Evolutionary conservation across 331 rosid genomes (phyloP).

Genomic region (Erythrophleum ivorense): DNA sequence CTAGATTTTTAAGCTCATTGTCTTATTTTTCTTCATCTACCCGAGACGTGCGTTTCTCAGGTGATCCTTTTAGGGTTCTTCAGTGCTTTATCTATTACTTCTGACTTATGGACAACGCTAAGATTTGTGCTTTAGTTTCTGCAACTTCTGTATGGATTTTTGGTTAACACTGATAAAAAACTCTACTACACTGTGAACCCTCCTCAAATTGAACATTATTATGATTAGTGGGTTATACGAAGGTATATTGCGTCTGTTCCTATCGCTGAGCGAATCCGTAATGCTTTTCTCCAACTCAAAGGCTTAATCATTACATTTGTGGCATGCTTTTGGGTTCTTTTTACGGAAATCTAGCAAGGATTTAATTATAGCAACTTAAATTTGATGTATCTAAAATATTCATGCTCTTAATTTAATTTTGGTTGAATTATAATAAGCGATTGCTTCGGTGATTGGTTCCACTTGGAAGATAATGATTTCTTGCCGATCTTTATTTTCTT

Average conservation of each 20-base stretch:
- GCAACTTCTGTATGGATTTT: not conserved
- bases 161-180: not conserved
- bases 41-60: constrained; percentile 47
- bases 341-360: not conserved
- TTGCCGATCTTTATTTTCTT: constrained; percentile 18
- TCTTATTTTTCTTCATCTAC: constrained; percentile 7
- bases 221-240: not conserved
- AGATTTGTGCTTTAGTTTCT: not conserved
- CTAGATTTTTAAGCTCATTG: constrained; percentile 28
- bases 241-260: not conserved
- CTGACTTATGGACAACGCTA: not conserved
- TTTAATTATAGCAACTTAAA: not conserved
- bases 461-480: not conserved
- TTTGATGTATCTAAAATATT: no score
- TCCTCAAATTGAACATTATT: not conserved
- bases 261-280: not conserved
- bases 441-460: not conserved
- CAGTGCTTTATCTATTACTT: no score
- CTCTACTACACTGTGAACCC: not conserved
- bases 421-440: not conserved
- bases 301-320: not conserved
- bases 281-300: no score
- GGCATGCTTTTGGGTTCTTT: not conserved
- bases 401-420: not conserved
- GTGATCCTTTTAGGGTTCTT: constrained; percentile 43